Conservation (phyloP, 2,329 filamentous ascomycete species). For the Pestalotiopsis sp. region DNA sequence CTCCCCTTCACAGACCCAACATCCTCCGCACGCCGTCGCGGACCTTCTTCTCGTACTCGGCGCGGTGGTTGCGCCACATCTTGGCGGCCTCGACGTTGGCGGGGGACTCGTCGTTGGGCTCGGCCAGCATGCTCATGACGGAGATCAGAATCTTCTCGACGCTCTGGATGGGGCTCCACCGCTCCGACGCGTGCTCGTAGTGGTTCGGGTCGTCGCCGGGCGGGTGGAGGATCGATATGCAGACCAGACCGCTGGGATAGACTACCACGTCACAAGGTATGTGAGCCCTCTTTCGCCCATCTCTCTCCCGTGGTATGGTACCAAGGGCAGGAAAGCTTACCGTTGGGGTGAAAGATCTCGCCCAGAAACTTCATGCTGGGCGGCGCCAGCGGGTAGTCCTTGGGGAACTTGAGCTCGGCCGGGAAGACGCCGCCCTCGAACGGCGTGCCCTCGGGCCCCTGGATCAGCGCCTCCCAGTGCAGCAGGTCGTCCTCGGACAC, state of each 20-base stretch:
- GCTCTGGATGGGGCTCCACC: slow-evolving; percentile 95
- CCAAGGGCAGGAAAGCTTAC: slow-evolving; percentile 54
- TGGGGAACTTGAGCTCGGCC: slow-evolving; percentile 90
- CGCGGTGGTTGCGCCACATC: slow-evolving; percentile 86
- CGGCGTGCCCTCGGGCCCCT: slow-evolving; percentile 91
- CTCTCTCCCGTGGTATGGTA: too few relatives aligned
- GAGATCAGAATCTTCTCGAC: slow-evolving; percentile 97
- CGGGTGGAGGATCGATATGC: slow-evolving; percentile 96
- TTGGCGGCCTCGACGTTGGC: slow-evolving; percentile 95
- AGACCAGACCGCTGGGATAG: slow-evolving; percentile 88
- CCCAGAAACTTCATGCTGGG: slow-evolving; percentile 95
- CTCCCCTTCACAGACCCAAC: slow-evolving; percentile 63
- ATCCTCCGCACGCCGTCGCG: slow-evolving; percentile 77
- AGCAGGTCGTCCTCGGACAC: slow-evolving; percentile 93
- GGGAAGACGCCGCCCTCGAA: slow-evolving; percentile 96
- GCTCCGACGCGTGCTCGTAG: slow-evolving; percentile 93
- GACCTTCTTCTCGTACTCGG: slow-evolving; percentile 85
- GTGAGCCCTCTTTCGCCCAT: not conserved
- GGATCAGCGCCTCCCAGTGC: slow-evolving; percentile 93
- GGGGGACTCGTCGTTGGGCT: slow-evolving; percentile 95
- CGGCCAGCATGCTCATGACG: slow-evolving; percentile 97
- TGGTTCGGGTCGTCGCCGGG: slow-evolving; percentile 97
- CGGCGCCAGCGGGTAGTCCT: slow-evolving; percentile 94
- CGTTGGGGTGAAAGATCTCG: slow-evolving; percentile 96
- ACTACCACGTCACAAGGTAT: slow-evolving; percentile 62